Base-by-base conservation (phyloP, 805 yeast species). In the Candida montana region DNA sequence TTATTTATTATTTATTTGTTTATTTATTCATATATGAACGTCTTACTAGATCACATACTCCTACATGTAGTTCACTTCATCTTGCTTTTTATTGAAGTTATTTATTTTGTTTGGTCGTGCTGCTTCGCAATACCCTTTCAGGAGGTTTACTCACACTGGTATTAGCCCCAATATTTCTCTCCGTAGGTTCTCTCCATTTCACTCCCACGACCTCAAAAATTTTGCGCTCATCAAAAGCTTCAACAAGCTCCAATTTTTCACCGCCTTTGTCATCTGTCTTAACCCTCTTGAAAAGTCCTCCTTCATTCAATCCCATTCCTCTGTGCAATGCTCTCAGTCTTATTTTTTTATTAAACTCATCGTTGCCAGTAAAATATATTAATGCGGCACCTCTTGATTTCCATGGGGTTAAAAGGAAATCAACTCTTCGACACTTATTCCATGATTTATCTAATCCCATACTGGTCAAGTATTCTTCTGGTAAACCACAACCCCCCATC, bases 341-440 rank as follows among this genome's bases (percentile, higher is more conserved):
- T 26, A 74, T 50, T 26, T 61, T 52, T 39, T 80, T 64, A 52
- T 77, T 77, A 53, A 77, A 75, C 19, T 64, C 58, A 42, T 69
- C 72, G 48, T 75, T 71, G 0, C 83, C 83, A 0, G 77, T 74
- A 49, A 74, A 77, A 52, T 77, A 77, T 7, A 77, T 58, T 50
- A 68, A 49, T 0, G 74, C 61, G 0, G 77, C 73, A 0, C 81
- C 83, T 8, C 63, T 49, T 26, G 68, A 65, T 2, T 52, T 44
- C 63, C 73, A 64, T 1, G 74, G 74, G 6, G 72, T 75, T 3
- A 67, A 52, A 31, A 77, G 51, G 31, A 78, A 64, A 48, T 78
- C 83, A 47, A 78, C 59, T 41, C 83, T 61, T n/a, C 83, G 64
- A 62, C 79, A 74, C 10, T 52, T 55, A 2, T 59, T 56, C 12